Evolutionary conservation across 148 eudicot species (phyloP).

Genomic region (Rhododendron vialii): DNA sequence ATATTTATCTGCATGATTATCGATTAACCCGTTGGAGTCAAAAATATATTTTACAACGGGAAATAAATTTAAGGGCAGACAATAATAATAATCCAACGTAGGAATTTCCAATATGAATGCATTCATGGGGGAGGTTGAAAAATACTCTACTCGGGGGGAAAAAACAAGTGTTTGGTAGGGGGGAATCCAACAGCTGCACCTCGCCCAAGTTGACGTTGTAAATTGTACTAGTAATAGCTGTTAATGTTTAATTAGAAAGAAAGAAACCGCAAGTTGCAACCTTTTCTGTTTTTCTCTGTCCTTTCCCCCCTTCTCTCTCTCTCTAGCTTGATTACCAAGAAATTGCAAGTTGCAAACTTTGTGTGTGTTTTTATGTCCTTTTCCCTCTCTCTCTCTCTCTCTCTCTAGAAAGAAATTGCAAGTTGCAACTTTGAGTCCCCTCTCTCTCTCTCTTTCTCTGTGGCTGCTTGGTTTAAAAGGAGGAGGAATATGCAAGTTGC

Average conservation of each 20-base stretch:
- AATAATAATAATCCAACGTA: background rate
- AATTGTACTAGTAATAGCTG: background rate
- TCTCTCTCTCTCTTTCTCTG: background rate
- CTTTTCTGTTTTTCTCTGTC: background rate
- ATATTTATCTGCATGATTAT: too few relatives aligned
- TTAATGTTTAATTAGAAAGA: background rate
- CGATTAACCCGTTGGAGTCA: background rate
- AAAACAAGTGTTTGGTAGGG: background rate
- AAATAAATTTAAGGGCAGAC: too few relatives aligned
- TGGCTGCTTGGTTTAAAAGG: background rate
- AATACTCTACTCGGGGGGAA: background rate
- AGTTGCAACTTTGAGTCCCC: background rate
- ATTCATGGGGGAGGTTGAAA: background rate
- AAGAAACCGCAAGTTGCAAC: background rate
- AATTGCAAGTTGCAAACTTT: background rate
- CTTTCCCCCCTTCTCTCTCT: background rate
- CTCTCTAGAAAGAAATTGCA: background rate
- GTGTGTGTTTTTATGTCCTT: background rate
- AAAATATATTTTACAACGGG: background rate
- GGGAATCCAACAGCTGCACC: constrained; percentile 9
- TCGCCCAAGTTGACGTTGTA: constrained; percentile 6
- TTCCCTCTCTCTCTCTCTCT: background rate
- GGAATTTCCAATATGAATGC: background rate
- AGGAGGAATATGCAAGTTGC: background rate
- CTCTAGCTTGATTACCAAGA: background rate